Conservation (phyloP, 441 rosid species). For the Viola pubescens region DNA sequence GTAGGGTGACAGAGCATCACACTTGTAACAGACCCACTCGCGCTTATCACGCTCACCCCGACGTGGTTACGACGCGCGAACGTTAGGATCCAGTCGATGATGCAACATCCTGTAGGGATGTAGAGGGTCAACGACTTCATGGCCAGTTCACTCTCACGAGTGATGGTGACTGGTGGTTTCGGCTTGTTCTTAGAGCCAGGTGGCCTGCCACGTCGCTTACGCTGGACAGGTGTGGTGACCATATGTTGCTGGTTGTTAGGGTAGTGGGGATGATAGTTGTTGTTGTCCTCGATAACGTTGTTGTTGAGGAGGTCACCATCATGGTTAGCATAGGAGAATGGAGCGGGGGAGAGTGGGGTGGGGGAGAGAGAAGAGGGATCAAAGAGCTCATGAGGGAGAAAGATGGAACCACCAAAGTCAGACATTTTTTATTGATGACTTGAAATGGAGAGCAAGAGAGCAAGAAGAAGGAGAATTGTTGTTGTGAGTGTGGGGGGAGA, state of each 20-base stretch:
- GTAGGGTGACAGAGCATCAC: slow-evolving; percentile 34
- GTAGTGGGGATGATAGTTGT: not conserved
- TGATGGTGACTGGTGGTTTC: slow-evolving; percentile 31
- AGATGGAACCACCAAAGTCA: slow-evolving; percentile 25
- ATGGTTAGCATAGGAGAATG: no score
- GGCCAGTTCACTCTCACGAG: slow-evolving; percentile 22
- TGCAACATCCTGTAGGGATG: slow-evolving; percentile 36
- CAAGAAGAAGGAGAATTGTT: not conserved
- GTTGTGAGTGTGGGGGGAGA: not conserved
- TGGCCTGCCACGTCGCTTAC: slow-evolving; percentile 40
- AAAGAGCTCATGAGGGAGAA: slow-evolving; percentile 21
- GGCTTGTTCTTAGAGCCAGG: slow-evolving; percentile 50
- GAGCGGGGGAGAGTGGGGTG: slow-evolving; percentile 5
- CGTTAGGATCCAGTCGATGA: slow-evolving; percentile 25
- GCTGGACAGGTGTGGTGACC: not conserved
- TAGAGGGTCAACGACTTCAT: slow-evolving; percentile 35
- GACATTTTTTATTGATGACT: slow-evolving; percentile 22
- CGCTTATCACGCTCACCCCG: slow-evolving; percentile 28
- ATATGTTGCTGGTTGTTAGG: not conserved
- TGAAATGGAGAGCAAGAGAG: not conserved
- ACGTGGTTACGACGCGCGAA: slow-evolving; percentile 25
- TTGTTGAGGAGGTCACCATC: not conserved
- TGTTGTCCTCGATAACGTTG: not conserved
- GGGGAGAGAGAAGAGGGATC: slow-evolving; percentile 11
- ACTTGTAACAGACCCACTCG: slow-evolving; percentile 32